These are phyloP conservation scores for Skeletonema menzelii DNA, from an alignment of 108 stramenopile species.

Conservation along the genomic window DNA sequence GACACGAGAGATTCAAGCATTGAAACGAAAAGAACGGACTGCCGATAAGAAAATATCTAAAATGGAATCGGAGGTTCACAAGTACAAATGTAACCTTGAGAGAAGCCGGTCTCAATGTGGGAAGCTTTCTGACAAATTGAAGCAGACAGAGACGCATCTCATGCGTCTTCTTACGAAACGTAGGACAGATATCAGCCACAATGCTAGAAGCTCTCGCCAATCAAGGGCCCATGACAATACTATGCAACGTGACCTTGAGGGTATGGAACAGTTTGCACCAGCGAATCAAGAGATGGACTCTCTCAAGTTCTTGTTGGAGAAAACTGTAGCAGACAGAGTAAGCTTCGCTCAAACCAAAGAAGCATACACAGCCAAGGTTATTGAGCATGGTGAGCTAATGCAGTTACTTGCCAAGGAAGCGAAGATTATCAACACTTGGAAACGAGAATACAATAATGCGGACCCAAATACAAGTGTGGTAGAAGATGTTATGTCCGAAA, in stretches of 20 bases:
- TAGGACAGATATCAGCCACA: slow-evolving; percentile 44
- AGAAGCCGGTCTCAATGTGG: slow-evolving; percentile 60
- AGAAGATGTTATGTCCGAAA: slow-evolving; percentile 12
- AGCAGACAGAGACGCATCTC: slow-evolving; percentile 80
- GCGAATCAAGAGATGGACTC: slow-evolving; percentile 60
- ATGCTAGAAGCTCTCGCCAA: slow-evolving; percentile 13
- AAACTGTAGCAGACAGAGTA: slow-evolving; percentile 70
- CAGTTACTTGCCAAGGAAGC: slow-evolving; percentile 59
- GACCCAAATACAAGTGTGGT: slow-evolving; percentile 8
- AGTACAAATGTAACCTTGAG: slow-evolving; percentile 70
- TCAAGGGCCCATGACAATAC: neutral
- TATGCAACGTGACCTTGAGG: slow-evolving; percentile 1
- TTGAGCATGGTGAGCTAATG: slow-evolving; percentile 76
- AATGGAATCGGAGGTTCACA: slow-evolving; percentile 68
- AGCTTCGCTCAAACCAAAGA: slow-evolving; percentile 31
- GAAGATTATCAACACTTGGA: slow-evolving; percentile 44
- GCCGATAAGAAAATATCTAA: slow-evolving; percentile 63
- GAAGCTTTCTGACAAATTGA: slow-evolving; percentile 76
- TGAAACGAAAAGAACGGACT: slow-evolving; percentile 70
- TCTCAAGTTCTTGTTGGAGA: slow-evolving; percentile 65
- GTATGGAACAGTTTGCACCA: slow-evolving; percentile 36
- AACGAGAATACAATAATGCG: slow-evolving; percentile 10
- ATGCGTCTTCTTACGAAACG: slow-evolving; percentile 74
- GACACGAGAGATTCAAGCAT: slow-evolving; percentile 70
- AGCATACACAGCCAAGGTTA: slow-evolving; percentile 63